A percentile compares a stretch with the other conserved stretches of the same genome.
These are phyloP conservation scores for Rubia yunnanensis DNA, from an alignment of 257 asterid genomes.

Conservation along the genomic window DNA sequence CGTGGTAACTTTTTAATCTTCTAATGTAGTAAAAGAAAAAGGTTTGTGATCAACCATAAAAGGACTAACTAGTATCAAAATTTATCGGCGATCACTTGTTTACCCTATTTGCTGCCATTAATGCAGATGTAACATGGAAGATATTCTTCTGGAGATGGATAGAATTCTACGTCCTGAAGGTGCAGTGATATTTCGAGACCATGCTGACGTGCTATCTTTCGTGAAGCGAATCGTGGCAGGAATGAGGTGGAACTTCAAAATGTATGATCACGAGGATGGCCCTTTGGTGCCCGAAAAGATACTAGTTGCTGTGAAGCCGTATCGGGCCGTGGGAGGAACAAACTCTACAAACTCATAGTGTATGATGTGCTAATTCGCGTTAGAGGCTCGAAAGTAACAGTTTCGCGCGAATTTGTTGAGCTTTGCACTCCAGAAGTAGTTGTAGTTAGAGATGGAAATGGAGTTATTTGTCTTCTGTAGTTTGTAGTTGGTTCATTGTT, in stretches of 20 bases:
- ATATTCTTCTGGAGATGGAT: slow-evolving; percentile 36
- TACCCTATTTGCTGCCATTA: background rate
- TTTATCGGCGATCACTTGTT: background rate
- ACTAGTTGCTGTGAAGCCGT: slow-evolving; percentile 28
- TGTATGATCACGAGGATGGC: slow-evolving; percentile 37
- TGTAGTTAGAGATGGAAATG: background rate
- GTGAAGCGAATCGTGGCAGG: slow-evolving; percentile 26
- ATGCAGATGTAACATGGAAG: slow-evolving; percentile 29
- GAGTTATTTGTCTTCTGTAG: too few relatives aligned
- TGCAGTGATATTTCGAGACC: slow-evolving; percentile 34
- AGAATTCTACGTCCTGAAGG: slow-evolving; percentile 41
- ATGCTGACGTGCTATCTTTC: slow-evolving; percentile 21
- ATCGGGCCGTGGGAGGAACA: slow-evolving; percentile 30
- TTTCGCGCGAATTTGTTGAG: background rate
- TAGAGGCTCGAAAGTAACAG: background rate
- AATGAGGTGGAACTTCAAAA: slow-evolving; percentile 38
- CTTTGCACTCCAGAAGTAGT: background rate
- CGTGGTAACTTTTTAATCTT: background rate
- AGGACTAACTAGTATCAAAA: background rate
- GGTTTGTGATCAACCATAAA: background rate
- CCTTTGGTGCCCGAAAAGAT: slow-evolving; percentile 30
- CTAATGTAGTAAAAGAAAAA: background rate
- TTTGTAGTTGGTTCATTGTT: background rate
- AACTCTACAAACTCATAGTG: slow-evolving; percentile 10
- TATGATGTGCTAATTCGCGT: slow-evolving; percentile 4